These are phyloP conservation scores for Spathaspora passalidarum DNA, from an alignment of 805 yeast genomes.

Conservation along the genomic window DNA sequence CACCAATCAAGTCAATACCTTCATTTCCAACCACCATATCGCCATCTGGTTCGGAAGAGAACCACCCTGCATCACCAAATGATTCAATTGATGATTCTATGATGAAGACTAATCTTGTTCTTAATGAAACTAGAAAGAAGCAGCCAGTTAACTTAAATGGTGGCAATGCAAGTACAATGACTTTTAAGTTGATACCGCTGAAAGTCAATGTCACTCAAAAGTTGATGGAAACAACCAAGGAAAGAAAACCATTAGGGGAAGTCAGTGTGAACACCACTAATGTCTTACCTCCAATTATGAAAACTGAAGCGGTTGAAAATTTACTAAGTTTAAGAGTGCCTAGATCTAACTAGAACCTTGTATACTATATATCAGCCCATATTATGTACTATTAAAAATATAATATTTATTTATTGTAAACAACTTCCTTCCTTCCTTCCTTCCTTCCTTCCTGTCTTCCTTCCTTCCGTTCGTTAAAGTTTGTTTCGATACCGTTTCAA, in stretches of 20 bases:
- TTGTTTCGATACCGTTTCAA: too few species aligned
- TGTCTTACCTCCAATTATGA: conserved; percentile 6
- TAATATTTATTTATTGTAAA: not conserved
- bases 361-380: not conserved
- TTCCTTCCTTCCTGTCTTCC: too few species aligned
- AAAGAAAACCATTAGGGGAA: conserved; percentile 27
- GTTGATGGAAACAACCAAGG: conserved; percentile 10
- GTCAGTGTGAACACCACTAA: conserved; percentile 8
- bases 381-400: not conserved
- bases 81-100: conserved; percentile 16
- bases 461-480: too few species aligned
- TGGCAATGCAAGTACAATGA: conserved; percentile 27
- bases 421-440: too few species aligned
- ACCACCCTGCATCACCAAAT: not conserved
- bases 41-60: not conserved
- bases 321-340: conserved; percentile 18
- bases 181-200: conserved; percentile 32
- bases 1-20: conserved; percentile 21
- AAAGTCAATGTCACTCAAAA: conserved; percentile 19
- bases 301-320: conserved; percentile 36
- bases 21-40: conserved; percentile 11
- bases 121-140: conserved; percentile 31
- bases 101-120: conserved; percentile 11
- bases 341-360: not conserved
- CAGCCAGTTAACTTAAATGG: conserved; percentile 32